Conservation (phyloP, 2,329 filamentous ascomycete species). For the Fusarium xylarioides region DNA sequence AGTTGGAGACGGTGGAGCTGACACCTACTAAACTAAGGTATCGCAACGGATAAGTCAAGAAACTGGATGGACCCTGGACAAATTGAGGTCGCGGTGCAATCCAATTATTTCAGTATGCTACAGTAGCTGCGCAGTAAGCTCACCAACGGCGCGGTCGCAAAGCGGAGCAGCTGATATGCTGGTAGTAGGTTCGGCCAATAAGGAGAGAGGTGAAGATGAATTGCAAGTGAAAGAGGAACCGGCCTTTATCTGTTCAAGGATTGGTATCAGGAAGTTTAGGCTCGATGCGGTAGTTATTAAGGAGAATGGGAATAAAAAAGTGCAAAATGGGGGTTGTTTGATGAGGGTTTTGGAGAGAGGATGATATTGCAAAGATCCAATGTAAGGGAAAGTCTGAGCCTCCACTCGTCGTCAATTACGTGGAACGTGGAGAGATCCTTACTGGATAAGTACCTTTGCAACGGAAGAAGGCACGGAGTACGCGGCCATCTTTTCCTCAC, state of each 20-base stretch:
- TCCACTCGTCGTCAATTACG: conserved; percentile 25
- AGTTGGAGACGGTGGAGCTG: conserved; percentile 39
- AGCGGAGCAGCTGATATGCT: conserved; percentile 34
- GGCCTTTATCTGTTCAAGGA: conserved; percentile 24
- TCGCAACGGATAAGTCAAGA: conserved; percentile 5
- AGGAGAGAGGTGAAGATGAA: conserved; percentile 10
- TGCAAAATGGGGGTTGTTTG: conserved; percentile 2
- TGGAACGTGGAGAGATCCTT: conserved; percentile 33
- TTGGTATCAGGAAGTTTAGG: conserved; percentile 5
- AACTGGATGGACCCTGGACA: conserved; percentile 30
- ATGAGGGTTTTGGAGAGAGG: background rate
- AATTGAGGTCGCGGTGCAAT: conserved; percentile 30
- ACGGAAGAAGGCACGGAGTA: conserved; percentile 28
- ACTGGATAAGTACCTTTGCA: conserved; percentile 4
- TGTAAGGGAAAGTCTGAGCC: background rate
- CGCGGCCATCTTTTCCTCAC: conserved; percentile 5
- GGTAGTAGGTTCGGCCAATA: conserved; percentile 14
- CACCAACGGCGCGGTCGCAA: conserved; percentile 25
- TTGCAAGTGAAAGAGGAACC: background rate
- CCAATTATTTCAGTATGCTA: conserved; percentile 22
- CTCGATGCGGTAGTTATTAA: conserved; percentile 1
- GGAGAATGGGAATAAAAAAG: background rate
- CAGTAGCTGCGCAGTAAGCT: conserved; percentile 26
- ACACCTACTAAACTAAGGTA: background rate
- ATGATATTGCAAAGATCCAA: background rate